phyloP scores from a whole-genome alignment of 2,329 filamentous ascomycete genomes.

The Conoideocrella luteorostrata region DNA sequence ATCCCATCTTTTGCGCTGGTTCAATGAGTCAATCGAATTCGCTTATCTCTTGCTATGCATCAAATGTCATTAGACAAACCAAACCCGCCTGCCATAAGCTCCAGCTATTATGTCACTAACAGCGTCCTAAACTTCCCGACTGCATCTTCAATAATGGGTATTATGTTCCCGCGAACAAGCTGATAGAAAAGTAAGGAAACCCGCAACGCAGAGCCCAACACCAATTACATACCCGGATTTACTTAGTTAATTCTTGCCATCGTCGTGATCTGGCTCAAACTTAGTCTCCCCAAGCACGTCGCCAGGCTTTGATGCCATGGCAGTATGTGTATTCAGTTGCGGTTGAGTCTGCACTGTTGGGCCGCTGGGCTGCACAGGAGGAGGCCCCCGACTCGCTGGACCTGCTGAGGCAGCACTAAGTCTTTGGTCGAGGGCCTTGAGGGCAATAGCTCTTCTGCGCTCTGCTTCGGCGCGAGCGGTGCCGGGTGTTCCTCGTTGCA shows the following conservation, averaged over 20 bases:
- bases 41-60: too few relatives aligned
- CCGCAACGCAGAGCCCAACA: too few relatives aligned
- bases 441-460: constrained; percentile 75
- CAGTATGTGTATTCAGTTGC: constrained; percentile 47
- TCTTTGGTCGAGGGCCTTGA: constrained; percentile 88
- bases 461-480: constrained; percentile 87
- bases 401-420: constrained; percentile 72
- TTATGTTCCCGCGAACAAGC: too few relatives aligned
- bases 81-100: too few relatives aligned
- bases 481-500: constrained; percentile 52
- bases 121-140: too few relatives aligned
- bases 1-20: too few relatives aligned
- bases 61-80: too few relatives aligned
- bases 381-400: constrained; percentile 23
- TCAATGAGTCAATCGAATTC: too few relatives aligned
- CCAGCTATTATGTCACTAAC: too few relatives aligned
- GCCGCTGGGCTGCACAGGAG: constrained; percentile 37
- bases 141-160: too few relatives aligned
- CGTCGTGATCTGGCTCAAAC: constrained; percentile 58
- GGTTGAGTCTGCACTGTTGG: constrained; percentile 53
- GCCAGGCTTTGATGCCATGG: constrained; percentile 49
- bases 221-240: too few relatives aligned
- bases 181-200: background rate
- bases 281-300: constrained; percentile 62
- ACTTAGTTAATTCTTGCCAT: constrained; percentile 22